Evolutionary conservation across 2,329 filamentous ascomycete species (phyloP), one percentile per base, ranked within the genome.

Genomic region (Aspergillus hortae): DNA sequence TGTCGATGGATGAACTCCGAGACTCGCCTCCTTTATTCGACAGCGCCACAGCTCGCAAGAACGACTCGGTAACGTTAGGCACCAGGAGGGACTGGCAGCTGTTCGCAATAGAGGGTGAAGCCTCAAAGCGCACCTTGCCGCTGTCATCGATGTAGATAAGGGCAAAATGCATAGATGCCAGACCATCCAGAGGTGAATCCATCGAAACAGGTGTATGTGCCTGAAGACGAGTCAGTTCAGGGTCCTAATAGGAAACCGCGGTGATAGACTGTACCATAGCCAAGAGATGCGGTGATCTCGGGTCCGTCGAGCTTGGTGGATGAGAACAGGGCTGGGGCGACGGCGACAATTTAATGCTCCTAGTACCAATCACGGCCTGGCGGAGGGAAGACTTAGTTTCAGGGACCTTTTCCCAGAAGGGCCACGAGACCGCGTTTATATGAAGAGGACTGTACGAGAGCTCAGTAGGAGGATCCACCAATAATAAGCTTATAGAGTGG

Each of bases 121-220:
- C 59, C 48, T 62, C 59, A 25, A 67, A 61, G 19, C 65, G 60
- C 11, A 69, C 59, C 44, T 67, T 66, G 5, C 66, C 66, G 46
- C 57, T 54, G 25, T 60, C 54, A 44, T 68, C 65, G 27, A 67
- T 61, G 40, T 68, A 69, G 23, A 69, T 66, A 14, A 69, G 54
- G 42, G 66, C 66, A 58, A 63, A 69, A 49, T 69, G 66, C 6
- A 58, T 52, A 48, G 57, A 66, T 4, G 53, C 51, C 48, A 60
- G 49, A 14, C 57, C 59, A 35, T 60, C 59, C 35, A 55, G 55
- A 35, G 59, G 57, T 42, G 61, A 53, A 46, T 57, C 59, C 56
- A 56, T 56, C 4, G 61, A 60, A 52, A 63, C 62, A 15, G 52
- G 55, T 32, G 55, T 51, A 25, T 55, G 46, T 30, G 54, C 54